A percentile compares a stretch with the other conserved stretches of the same genome.
phyloP scores from a whole-genome alignment of 257 asterid genomes.

The Nicotiana noctiflora region DNA sequence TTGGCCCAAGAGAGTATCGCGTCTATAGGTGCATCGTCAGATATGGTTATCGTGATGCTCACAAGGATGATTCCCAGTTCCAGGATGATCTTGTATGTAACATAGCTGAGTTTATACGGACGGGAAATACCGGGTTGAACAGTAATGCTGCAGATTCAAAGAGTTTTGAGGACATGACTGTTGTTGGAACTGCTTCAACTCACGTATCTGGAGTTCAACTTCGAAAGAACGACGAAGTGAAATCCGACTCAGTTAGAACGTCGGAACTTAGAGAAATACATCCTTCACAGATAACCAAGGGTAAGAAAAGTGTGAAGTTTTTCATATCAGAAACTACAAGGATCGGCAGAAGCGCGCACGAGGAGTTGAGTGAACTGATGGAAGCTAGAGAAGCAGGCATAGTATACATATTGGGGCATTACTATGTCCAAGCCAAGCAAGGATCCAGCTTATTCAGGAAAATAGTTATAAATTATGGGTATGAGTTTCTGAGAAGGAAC shows the following conservation, averaged over 20 bases:
- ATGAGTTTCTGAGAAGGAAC: constrained; percentile 78
- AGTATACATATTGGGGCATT: constrained; percentile 75
- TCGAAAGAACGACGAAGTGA: constrained; percentile 21
- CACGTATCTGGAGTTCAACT: constrained; percentile 35
- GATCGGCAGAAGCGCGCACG: constrained; percentile 32
- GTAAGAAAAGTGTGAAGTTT: constrained; percentile 59
- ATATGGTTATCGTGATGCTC: constrained; percentile 78
- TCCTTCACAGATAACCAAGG: constrained; percentile 19
- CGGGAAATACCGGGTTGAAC: constrained; percentile 22
- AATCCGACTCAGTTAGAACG: constrained; percentile 26
- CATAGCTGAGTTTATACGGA: constrained; percentile 66
- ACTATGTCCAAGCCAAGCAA: constrained; percentile 62
- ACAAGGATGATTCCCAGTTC: constrained; percentile 59
- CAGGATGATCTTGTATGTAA: constrained; percentile 72
- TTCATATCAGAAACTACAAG: constrained; percentile 56
- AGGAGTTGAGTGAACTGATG: constrained; percentile 60
- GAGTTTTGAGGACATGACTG: constrained; percentile 42
- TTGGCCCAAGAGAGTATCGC: constrained; percentile 66
- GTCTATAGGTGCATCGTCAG: constrained; percentile 78
- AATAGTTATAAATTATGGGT: constrained; percentile 58
- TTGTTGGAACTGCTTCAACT: constrained; percentile 69
- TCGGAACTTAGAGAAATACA: constrained; percentile 38
- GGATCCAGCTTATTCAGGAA: constrained; percentile 69
- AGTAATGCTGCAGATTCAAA: constrained; percentile 10
- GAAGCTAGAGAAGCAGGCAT: constrained; percentile 85